Base-by-base conservation (phyloP, 495 filamentous ascomycete species). In the Tetracladium setigerum region DNA sequence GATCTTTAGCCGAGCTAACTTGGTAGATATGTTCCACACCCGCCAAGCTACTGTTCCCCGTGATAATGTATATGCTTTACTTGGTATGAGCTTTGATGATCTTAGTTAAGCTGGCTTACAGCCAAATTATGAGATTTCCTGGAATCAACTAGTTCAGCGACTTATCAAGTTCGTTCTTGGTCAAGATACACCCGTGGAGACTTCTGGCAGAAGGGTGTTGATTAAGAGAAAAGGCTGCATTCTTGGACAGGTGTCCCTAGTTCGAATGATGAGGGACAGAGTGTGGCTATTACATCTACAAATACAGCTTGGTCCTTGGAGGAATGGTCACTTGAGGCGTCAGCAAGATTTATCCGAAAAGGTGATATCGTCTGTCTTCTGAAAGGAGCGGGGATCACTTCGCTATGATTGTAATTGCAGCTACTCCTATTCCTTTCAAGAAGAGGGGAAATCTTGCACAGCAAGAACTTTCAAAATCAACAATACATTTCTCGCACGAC, bases 11-110 rank as follows among this genome's bases (percentile, higher is more conserved):
- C 30, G 50, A 64, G 45, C 50, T 67, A 30, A 33, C n/a, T n/a
- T n/a, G n/a, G n/a, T 64, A 14, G 58, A 62, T 33, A 62, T 64
- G 57, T 64, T 58, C 52, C 57, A 62, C 42, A 50, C 49, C 24
- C 55, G 44, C 27, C n/a, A 59, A 38, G 61, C 61, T 40, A 61
- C 59, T 17, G 39, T 51, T 12, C 41, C 9, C 36, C 59, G 47
- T 16, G 61, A 66, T 44, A 66, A 61, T 40, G 46, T 66, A 7
- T 66, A 61, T 52, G 59, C 61, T 30, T 50, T 66, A 17, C 54
- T 60, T 31, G 61, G 61, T 11, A 57, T 65, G 56, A 44, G 56
- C 40, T 37, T 13, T 9, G 32, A 34, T 34, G 32, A 34, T 34
- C 32, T n/a, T 38, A n/a, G 19, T 16, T 13, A 27, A 0, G 19